Base-by-base conservation (phyloP, 169 alveolate species). In the Plasmodium blacklocki region DNA sequence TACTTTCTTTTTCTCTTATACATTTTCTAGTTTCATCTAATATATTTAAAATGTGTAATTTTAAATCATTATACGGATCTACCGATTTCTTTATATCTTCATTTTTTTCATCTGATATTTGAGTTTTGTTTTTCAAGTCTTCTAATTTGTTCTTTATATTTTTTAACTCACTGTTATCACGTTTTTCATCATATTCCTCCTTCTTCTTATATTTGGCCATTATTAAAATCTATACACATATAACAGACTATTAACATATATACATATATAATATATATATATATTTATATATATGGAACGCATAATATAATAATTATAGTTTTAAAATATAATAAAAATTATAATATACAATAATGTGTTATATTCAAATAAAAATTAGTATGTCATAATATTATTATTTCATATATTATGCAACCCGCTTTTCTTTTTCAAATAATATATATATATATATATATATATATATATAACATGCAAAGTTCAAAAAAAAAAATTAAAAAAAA, bases 21-120 rank as follows among this genome's bases (percentile, higher is more conserved):
- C 78, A 76, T 49, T 76, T 76, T 76, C 89, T 63, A 0, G 89
- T 76, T 47, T 76, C 89, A 63, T 76, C 78, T 15, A 76, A 58
- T 11, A 76, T 63, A 76, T 76, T 76, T 66, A 76, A 76, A 63
- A 76, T 76, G 47, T 76, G 89, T 8, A 76, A 11, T 66, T 76
- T 76, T 11, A 76, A 71, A 66, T 76, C 89, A 50, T 23, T 64
- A 76, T 64, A 76, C 1, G 89, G 89, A 60, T 76, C 89, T 11
- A 63, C 75, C 49, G 50, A 64, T 76, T 76, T 76, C 26, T 63
- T 63, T 15, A 7, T 45, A 59, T n/a, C 32, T 19, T 63, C 89
- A 47, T 26, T 9, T 56, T 56, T 76, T 64, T 50, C 66, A 56
- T 76, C 76, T 63, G 45, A 19, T 32, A 45, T 68, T 50, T 76